Evolutionary conservation across 2,329 filamentous ascomycete genomes (phyloP), one percentile per base, ranked within the genome.

Genomic region (Cercospora beticola): DNA sequence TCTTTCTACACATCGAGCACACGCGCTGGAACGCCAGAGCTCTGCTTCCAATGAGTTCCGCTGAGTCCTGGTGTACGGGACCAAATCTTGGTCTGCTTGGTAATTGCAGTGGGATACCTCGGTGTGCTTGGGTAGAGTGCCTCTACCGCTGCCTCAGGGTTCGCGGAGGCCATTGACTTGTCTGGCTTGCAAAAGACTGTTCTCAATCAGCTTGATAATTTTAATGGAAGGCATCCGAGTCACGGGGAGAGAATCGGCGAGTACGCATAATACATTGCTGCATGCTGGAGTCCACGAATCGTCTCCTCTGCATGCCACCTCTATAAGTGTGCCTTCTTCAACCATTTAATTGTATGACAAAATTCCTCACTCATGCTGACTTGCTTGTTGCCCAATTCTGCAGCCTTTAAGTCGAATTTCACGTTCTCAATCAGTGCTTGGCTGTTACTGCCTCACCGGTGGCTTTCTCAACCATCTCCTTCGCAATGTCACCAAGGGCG

Each of bases 401-500:
- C 26, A 58, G n/a, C 30, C 8, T 58, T 28, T 58, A 58, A 14
- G 5, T 10, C 54, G 8, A 18, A 18, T 2, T 16, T 12, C 10
- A 30, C 26, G 26, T n/a, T 30, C 54, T 10, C 26, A 43, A 64
- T 79, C 86, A 89, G 81, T 89, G 88, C 83, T 89, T 89, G 52
- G 87, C 87, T 70, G 87, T 89, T 75, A 89, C 87, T 68, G 80
- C 76, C 40, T 90, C 88, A 74, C 88, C 88, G 46, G 87, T 90
- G 75, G 88, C 79, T 81, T 87, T 88, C 82, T 89, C 87, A 71
- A 89, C 87, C 75, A 83, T 82, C 76, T 90, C 87, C 79, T 90
- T 90, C 71, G 88, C 88, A 78, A 88, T 88, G 84, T 98, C 95
- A 83, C 95, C 95, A 82, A 98, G 87, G 78, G 94, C 95, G 83